A percentile compares a stretch with the other conserved stretches of the same genome.
Evolutionary conservation across 192 early-diverging fungal species (phyloP).

Genomic region (Backusella sp.): DNA sequence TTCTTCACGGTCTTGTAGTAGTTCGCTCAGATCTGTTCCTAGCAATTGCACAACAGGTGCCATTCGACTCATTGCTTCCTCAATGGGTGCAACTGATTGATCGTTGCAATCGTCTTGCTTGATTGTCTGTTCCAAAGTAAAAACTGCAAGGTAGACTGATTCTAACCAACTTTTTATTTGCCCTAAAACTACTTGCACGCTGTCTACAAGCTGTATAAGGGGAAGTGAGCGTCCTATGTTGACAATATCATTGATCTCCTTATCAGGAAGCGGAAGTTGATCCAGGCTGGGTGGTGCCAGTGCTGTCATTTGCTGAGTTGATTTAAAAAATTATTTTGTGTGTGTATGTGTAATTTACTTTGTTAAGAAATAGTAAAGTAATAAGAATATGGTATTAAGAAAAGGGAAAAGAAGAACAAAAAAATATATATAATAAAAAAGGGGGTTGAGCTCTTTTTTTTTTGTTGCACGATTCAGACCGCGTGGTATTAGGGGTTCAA

Average conservation of each 20-base stretch:
- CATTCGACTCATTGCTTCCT: constrained; percentile 43
- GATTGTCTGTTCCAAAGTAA: constrained; percentile 48
- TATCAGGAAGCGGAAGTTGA: constrained; percentile 3
- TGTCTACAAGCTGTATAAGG: constrained; percentile 1
- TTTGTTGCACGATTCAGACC: constrained; percentile 7
- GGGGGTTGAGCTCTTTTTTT: background rate
- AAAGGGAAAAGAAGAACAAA: background rate
- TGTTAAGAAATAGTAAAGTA: background rate
- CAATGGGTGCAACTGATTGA: constrained; percentile 34
- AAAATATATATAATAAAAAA: background rate
- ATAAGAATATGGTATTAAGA: background rate
- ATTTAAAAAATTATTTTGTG: background rate
- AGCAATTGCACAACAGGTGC: constrained; percentile 47
- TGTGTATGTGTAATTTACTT: background rate
- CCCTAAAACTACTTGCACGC: background rate
- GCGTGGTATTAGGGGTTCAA: constrained; percentile 2
- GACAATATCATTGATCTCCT: constrained; percentile 5
- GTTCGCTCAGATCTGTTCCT: background rate
- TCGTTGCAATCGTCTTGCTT: constrained; percentile 34
- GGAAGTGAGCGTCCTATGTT: background rate
- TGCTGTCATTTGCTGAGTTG: constrained; percentile 1
- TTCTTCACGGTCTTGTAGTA: constrained; percentile 1
- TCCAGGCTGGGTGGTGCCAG: constrained; percentile 8
- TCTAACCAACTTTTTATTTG: constrained; percentile 46
- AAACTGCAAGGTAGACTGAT: constrained; percentile 50